Evolutionary conservation across 495 filamentous ascomycete genomes (phyloP), one percentile per base, ranked within the genome.

Genomic region (Neurospora terricola): DNA sequence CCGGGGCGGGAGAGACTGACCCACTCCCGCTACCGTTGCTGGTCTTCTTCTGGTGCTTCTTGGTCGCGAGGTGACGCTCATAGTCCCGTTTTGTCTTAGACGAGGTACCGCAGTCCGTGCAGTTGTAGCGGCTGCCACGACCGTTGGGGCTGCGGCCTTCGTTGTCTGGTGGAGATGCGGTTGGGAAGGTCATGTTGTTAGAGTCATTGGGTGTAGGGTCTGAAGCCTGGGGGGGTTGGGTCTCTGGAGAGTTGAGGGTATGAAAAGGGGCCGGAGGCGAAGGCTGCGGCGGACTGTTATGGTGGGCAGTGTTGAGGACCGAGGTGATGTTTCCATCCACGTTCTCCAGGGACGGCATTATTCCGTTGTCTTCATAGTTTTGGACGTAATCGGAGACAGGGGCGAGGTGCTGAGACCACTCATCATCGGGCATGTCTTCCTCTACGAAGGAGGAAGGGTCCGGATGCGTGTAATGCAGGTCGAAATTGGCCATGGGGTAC

Each of bases 281-380:
- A 59, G 11, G 10, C 5, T 7, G 48, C 3, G 11, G 4, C 0
- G 9, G 2, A 0, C 0, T 14, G 11, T 59, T 11, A 27, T 16
- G 11, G 11, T 59, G 4, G 21, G 14, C 21, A 14, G 48, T 59
- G 21, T 27, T 1, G 2, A 14, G 10, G 21, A 23, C 21, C 4
- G 48, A 12, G 21, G 10, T 27, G 5, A 14, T 59, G 48, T 59
- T 59, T 59, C 11, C 21, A 1, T 5, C 23, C 0, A 7, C 2
- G 0, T 1, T 0, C 4, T 59, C 48, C 5, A 12, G 1, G n/a
- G 43, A 23, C 0, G 0, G 23, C 5, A 27, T 59, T 0, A 12
- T 0, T 59, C 48, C 48, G 0, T 27, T 1, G 10, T 16, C 48
- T 2, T 59, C 0, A 1, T 0, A 2, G 48, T 0, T 11, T 11